Conservation (phyloP, 139 green algal genomes). For the Coelastrella sp. region DNA sequence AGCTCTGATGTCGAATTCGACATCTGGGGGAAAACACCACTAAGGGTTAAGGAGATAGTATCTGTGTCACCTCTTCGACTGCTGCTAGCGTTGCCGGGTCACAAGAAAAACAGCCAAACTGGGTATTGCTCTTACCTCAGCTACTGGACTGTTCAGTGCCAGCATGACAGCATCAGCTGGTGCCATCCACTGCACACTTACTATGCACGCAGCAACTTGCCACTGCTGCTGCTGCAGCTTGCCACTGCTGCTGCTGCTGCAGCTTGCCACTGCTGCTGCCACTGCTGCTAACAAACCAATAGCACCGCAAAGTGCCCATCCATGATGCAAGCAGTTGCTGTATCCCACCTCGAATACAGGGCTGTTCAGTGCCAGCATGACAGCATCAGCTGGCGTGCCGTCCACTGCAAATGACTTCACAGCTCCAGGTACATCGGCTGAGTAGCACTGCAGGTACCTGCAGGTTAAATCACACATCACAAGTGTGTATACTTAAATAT, state of each 20-base stretch:
- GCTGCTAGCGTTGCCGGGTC: no score
- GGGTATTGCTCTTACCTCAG: no score
- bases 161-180: constrained; percentile 70
- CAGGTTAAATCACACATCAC: no score
- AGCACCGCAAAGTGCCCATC: neutral
- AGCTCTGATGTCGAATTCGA: no score
- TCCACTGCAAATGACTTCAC: constrained; percentile 56
- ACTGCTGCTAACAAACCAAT: neutral
- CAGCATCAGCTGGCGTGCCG: constrained; percentile 61
- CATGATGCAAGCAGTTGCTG: neutral
- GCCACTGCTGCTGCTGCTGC: no score
- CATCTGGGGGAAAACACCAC: no score
- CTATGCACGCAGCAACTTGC: no score
- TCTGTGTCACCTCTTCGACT: no score
- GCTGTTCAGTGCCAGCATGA: constrained; percentile 71
- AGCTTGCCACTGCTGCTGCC: neutral
- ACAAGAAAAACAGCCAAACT: no score
- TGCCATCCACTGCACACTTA: constrained; percentile 65
- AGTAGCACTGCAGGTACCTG: constrained; percentile 42
- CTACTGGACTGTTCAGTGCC: constrained; percentile 59
- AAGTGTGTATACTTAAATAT: no score
- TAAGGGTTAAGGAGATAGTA: no score
- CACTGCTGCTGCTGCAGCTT: no score
- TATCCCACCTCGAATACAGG: constrained; percentile 37
- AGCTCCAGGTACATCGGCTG: constrained; percentile 36